A percentile compares a stretch with the other conserved stretches of the same genome.
Conservation (phyloP, 352 stramenopile genomes). For the Globisporangium megalacanthum region DNA sequence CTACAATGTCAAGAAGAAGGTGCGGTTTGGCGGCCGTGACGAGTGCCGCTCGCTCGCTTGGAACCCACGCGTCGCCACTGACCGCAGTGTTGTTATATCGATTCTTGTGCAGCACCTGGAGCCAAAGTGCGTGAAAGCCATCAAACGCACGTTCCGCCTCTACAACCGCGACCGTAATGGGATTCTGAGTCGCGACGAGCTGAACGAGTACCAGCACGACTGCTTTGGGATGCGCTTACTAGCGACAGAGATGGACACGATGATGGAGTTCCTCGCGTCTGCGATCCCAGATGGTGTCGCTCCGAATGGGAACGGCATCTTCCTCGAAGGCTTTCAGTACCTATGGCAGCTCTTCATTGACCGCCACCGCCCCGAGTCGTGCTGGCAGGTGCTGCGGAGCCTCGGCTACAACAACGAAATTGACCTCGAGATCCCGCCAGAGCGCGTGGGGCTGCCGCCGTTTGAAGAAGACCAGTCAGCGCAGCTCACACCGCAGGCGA, state of each 20-base stretch:
- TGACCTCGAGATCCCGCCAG: constrained; percentile 64
- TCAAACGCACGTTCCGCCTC: constrained; percentile 84
- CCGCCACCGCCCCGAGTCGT: constrained; percentile 83
- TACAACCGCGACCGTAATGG: constrained; percentile 81
- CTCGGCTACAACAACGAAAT: constrained; percentile 82
- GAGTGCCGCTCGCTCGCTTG: not conserved
- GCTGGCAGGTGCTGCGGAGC: constrained; percentile 81
- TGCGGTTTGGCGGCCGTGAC: constrained; percentile 15
- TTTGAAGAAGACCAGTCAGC: constrained; percentile 73
- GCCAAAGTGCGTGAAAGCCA: constrained; percentile 75
- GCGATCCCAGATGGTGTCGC: constrained; percentile 63
- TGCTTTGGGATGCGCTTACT: constrained; percentile 84
- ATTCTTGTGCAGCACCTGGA: constrained; percentile 47
- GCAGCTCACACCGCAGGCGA: constrained; percentile 58
- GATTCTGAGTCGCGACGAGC: constrained; percentile 75
- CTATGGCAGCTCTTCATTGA: constrained; percentile 88
- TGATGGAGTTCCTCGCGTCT: constrained; percentile 76
- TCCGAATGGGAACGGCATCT: constrained; percentile 56
- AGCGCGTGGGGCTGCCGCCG: constrained; percentile 45
- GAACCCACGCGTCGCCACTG: not conserved
- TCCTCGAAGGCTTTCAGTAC: constrained; percentile 76
- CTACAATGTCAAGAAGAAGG: constrained; percentile 81
- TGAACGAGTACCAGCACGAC: constrained; percentile 87
- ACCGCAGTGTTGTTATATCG: not conserved
- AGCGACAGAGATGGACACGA: constrained; percentile 76